Base-by-base conservation (phyloP, 257 asterid genomes). In the Jacaranda copaia region DNA sequence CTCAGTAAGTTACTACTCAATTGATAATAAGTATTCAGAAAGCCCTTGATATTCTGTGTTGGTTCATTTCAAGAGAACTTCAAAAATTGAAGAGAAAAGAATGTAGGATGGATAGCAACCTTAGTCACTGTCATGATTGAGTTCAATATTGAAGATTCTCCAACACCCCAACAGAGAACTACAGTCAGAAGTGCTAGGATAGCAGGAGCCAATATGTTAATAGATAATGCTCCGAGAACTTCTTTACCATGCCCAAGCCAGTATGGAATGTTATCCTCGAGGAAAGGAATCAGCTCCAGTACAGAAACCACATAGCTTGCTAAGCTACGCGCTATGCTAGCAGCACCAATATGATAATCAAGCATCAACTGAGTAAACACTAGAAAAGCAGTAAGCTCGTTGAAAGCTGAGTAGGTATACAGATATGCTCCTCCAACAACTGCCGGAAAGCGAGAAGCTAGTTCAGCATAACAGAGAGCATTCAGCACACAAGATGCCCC, bases 401-500 rank as follows among this genome's bases (percentile, higher is more conserved):
- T 91, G 88, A 95, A 95, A 84, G 99, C 98, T 45, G 99, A 83
- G 84, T 95, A 95, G 5, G 99, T 63, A 73, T 95, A 95, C 43
- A 93, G 71, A 78, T 95, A 95, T 6, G 99, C 99, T 83, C 99
- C 99, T 18, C 99, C 99, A 80, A 95, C 98, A 83, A 95, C 97
- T 35, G 99, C 98, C 0, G 99, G 99, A 73, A 95, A 90, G n/a
- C 96, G 94, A 60, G 99, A 91, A 65, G 99, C 94, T 20, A 89
- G 83, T 79, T 95, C 98, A 42, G 98, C 98, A 67, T 93, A 95
- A 80, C 98, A 95, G 70, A 95, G 97, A 49, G 97, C 99, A 76
- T 95, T 93, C 57, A 93, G 87, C 68, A 90, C 86, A 52, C 98
- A 95, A 61, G 97, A 93, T 58, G 82, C 89, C 74, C 98, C 99